A percentile compares a stretch with the other conserved stretches of the same genome.
phyloP scores from a whole-genome alignment of 2,329 filamentous ascomycete genomes.

The Rhynchosporium secalis region DNA sequence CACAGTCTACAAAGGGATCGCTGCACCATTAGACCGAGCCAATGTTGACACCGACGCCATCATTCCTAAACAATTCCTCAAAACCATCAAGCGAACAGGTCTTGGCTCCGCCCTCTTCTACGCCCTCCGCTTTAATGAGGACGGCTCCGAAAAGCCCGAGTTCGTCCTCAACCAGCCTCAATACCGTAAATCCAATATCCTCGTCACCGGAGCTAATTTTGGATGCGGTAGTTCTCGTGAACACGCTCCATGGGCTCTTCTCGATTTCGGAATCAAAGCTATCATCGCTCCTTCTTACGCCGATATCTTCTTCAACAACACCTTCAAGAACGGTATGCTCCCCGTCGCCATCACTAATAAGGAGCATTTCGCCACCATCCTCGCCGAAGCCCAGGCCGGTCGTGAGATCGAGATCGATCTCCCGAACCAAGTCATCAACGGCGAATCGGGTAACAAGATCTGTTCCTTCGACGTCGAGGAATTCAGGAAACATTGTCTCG shows the following conservation, averaged over 20 bases:
- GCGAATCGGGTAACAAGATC: conserved; percentile 70
- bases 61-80: conserved; percentile 98
- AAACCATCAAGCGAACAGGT: conserved; percentile 97
- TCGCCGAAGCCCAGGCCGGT: conserved; percentile 74
- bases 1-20: conserved; percentile 78
- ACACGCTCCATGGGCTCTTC: conserved; percentile 94
- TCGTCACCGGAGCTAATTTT: conserved; percentile 91
- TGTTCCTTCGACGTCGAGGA: conserved; percentile 84
- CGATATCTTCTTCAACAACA: conserved; percentile 99
- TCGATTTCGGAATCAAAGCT: conserved; percentile 94
- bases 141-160: conserved; percentile 71
- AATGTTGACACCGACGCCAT: conserved; percentile 99
- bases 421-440: conserved; percentile 78
- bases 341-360: conserved; percentile 74
- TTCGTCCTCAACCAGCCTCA: conserved; percentile 92
- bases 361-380: conserved; percentile 66
- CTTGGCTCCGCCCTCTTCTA: conserved; percentile 87
- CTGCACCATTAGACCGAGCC: conserved; percentile 80
- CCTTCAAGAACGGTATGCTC: conserved; percentile 99
- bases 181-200: conserved; percentile 80
- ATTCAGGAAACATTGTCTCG: conserved; percentile 90
- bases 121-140: conserved; percentile 73
- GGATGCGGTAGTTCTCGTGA: conserved; percentile 91
- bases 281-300: conserved; percentile 89
- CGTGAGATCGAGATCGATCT: conserved; percentile 88